Evolutionary conservation across 192 early-diverging fungal genomes (phyloP).

Genomic region (Coemansia guatemalensis): DNA sequence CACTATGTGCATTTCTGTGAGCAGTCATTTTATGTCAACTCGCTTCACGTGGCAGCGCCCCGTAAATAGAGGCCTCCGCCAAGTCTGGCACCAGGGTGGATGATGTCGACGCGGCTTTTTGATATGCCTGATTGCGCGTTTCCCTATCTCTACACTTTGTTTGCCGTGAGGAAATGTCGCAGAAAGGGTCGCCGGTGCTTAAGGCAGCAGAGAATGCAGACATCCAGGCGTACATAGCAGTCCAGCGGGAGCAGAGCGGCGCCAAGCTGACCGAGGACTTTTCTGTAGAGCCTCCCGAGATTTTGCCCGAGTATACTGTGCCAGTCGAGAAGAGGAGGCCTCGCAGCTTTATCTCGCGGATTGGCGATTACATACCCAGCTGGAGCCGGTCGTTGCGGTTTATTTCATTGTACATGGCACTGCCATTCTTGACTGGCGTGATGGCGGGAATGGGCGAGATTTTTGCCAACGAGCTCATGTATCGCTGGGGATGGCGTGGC

Average conservation of each 20-base stretch:
- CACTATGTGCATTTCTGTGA: no score
- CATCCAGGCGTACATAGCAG: constrained; percentile 5
- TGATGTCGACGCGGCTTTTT: neutral
- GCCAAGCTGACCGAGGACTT: neutral
- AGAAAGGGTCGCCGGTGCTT: constrained; percentile 9
- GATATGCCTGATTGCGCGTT: neutral
- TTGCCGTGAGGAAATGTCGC: neutral
- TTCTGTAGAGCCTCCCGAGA: neutral
- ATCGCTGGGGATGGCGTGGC: constrained; percentile 71
- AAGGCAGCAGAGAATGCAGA: constrained; percentile 6
- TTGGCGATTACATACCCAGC: neutral
- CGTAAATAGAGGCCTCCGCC: constrained; percentile 4
- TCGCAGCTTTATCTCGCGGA: constrained; percentile 5
- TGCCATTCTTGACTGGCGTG: constrained; percentile 54
- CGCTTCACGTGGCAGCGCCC: constrained; percentile 10
- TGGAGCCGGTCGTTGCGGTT: constrained; percentile 28
- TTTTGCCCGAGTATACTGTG: neutral
- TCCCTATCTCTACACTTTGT: neutral
- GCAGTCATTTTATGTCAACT: no score
- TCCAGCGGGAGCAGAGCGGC: neutral
- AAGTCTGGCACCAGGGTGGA: neutral
- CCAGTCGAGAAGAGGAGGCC: neutral
- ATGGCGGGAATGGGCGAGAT: constrained; percentile 78
- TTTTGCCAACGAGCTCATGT: constrained; percentile 74
- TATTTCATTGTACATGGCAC: constrained; percentile 37